These are phyloP conservation scores for Podaxis mareebaensis DNA, from an alignment of 768 basidiomycete species.

Conservation along the genomic window DNA sequence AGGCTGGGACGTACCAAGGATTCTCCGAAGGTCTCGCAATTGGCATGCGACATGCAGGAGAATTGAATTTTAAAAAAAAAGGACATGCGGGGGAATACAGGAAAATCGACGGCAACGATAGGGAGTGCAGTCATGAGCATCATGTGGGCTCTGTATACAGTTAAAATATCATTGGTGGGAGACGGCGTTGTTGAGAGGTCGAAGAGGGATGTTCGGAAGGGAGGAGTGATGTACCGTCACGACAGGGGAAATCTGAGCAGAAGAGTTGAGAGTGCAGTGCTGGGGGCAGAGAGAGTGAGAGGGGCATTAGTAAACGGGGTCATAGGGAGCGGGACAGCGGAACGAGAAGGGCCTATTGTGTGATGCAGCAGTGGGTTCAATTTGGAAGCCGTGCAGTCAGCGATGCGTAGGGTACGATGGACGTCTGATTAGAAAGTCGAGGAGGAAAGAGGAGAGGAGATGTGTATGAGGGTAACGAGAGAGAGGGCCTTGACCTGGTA, in stretches of 20 bases:
- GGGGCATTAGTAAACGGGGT: constrained; percentile 72
- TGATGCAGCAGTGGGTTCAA: constrained; percentile 35
- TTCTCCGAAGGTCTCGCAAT: constrained; percentile 93
- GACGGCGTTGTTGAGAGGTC: constrained; percentile 21
- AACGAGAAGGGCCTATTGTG: constrained; percentile 67
- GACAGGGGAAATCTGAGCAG: constrained; percentile 43
- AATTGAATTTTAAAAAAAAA: no score
- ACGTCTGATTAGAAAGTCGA: constrained; percentile 45
- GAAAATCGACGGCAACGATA: constrained; percentile 96
- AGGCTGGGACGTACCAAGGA: constrained; percentile 65
- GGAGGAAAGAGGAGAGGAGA: not conserved
- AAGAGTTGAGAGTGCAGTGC: constrained; percentile 47
- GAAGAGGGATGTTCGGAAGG: constrained; percentile 42
- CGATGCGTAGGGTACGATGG: constrained; percentile 70
- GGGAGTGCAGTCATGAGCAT: constrained; percentile 88
- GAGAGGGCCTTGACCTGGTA: constrained; percentile 69
- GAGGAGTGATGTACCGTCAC: constrained; percentile 47
- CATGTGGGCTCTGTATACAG: constrained; percentile 92
- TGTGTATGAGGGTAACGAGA: constrained; percentile 33
- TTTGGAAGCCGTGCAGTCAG: constrained; percentile 50
- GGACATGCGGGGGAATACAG: constrained; percentile 81
- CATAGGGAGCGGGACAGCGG: constrained; percentile 80
- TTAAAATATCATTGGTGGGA: constrained; percentile 75
- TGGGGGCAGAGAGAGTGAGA: constrained; percentile 44
- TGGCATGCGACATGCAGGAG: constrained; percentile 42